Base-by-base conservation (phyloP, 768 basidiomycete genomes). In the Harrya chromipes region DNA sequence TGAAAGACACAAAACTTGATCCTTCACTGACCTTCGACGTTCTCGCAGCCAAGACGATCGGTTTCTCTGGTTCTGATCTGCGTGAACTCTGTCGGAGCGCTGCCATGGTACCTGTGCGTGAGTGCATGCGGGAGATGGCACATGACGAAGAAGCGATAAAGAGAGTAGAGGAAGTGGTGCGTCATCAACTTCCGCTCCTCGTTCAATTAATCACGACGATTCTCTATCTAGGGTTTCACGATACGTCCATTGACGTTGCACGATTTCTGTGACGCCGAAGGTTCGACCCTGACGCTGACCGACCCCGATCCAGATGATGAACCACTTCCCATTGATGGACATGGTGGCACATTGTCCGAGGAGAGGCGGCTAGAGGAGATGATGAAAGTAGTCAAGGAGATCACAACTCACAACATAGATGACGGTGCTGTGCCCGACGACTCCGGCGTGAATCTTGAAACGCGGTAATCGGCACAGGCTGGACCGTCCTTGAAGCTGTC, bases 81-180 rank as follows among this genome's bases (percentile, higher is more conserved):
- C 82, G 85, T 58, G 95, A 99, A 70, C 74, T 94, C 13, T 97
- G 94, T 67, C 78, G 95, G 46, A 93, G 84, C 57, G 94, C 95
- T 1, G 94, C 91, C 0, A 95, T 97, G 93, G 80, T 84, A 1
- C 91, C 93, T 6, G 87, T 94, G 19, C 81, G 90, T 23, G 92
- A 94, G 62, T 86, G 83, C 57, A 83, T 94, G 75, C 76, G 83
- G 31, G 70, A 75, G 14, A 70, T 71, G 44, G 63, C 69, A 61
- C 54, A 68, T 69, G 62, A 80, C 60, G 64, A 78, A 66, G 72
- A 81, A 66, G 56, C 81, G 68, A 71, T 77, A 47, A 73, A 69
- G 51, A 68, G 65, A 45, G 67, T 71, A 9, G 70, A 73, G 24
- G 61, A 68, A 47, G 73, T 78, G 61, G 83, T 81, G 33, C 13